A percentile compares a stretch with the other conserved stretches of the same genome.
These are phyloP conservation scores for Phyllosticta ampelicida DNA, from an alignment of 2,329 filamentous ascomycete species.

Conservation along the genomic window DNA sequence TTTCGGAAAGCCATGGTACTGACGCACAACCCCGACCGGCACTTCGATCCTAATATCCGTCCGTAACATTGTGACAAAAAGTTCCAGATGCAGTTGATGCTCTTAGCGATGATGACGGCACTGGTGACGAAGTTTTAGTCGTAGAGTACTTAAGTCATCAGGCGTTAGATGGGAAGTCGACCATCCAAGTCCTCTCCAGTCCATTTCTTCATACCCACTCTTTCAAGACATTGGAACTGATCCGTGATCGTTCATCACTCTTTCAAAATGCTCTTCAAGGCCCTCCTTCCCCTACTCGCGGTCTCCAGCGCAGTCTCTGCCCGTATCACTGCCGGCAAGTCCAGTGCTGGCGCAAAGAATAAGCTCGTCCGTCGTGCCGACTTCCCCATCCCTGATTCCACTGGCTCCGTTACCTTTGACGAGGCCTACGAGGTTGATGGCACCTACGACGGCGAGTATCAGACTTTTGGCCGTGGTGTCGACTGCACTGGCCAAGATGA, in stretches of 20 bases:
- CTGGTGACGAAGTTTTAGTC: neutral
- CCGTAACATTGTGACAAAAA: neutral
- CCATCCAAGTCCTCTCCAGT: neutral
- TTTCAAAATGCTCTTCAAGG: constrained; percentile 8
- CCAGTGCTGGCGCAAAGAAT: constrained; percentile 1
- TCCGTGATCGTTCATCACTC: constrained; percentile 10
- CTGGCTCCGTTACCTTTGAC: constrained; percentile 8
- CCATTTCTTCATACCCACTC: constrained; percentile 8
- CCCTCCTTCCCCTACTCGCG: constrained; percentile 6
- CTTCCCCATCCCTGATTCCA: constrained; percentile 11
- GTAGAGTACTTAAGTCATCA: neutral
- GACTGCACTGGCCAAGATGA: constrained; percentile 29
- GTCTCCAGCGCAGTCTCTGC: constrained; percentile 6
- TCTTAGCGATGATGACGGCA: neutral
- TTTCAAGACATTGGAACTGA: constrained; percentile 6
- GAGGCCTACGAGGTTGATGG: constrained; percentile 8
- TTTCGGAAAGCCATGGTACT: neutral
- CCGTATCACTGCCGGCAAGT: neutral
- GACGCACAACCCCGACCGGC: neutral
- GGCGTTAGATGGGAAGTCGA: neutral
- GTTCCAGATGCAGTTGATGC: neutral
- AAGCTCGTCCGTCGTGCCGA: constrained; percentile 10
- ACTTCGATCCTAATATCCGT: neutral
- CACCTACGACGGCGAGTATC: constrained; percentile 8
- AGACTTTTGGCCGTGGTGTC: constrained; percentile 11